phyloP scores from a whole-genome alignment of 2,329 filamentous ascomycete genomes.

The Colletotrichum theobromicola region DNA sequence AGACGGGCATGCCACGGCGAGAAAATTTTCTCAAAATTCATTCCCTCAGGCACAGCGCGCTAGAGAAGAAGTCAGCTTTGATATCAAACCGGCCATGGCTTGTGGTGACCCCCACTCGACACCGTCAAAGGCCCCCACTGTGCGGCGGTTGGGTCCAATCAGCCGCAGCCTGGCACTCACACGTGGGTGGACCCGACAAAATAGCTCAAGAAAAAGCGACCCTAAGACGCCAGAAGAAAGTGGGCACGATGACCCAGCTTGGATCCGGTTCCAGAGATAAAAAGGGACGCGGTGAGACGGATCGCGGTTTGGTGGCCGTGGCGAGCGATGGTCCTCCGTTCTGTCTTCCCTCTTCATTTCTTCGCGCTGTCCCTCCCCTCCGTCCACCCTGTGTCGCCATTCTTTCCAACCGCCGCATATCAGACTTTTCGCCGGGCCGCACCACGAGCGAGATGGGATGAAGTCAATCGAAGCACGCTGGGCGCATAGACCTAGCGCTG shows the following conservation, averaged over 20 bases:
- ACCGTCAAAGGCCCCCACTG: conserved; percentile 20
- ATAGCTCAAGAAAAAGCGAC: conserved; percentile 1
- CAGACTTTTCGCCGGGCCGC: neutral
- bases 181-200: conserved; percentile 25
- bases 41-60: conserved; percentile 16
- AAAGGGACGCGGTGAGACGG: conserved; percentile 18
- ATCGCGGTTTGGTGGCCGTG: neutral
- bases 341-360: neutral
- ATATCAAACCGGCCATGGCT: conserved; percentile 22
- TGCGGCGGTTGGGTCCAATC: conserved; percentile 18
- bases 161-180: conserved; percentile 13
- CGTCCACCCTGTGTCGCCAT: neutral
- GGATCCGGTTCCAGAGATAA: conserved; percentile 14
- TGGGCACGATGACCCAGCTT: conserved; percentile 11
- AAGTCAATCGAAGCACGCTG: conserved; percentile 20
- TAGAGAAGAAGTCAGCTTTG: conserved; percentile 13
- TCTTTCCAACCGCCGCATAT: neutral
- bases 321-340: neutral
- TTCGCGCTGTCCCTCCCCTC: neutral
- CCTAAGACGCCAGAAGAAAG: conserved; percentile 1
- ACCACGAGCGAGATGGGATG: conserved; percentile 11
- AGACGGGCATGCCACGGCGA: neutral
- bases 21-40: conserved; percentile 1
- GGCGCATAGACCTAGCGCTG: neutral
- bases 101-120: conserved; percentile 23